Conservation (phyloP, 2,329 filamentous ascomycete genomes). For the Aschersonia sp. region DNA sequence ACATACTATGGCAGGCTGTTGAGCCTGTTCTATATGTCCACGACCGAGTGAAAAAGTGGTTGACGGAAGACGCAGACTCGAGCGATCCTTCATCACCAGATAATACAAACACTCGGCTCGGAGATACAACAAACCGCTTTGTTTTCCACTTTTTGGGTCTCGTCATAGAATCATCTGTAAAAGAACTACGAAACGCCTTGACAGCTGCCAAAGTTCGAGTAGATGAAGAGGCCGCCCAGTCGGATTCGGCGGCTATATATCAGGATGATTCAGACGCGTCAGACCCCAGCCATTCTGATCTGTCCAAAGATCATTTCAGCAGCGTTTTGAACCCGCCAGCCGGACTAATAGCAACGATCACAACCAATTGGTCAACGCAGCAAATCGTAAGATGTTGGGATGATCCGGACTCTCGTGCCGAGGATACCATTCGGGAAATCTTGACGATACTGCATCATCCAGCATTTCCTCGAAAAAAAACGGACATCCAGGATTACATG, state of each 20-base stretch:
- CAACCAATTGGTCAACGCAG: slow-evolving; percentile 14
- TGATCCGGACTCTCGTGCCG: slow-evolving; percentile 48
- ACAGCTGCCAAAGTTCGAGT: slow-evolving; percentile 23
- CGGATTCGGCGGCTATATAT: slow-evolving; percentile 43
- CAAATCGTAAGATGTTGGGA: slow-evolving; percentile 44
- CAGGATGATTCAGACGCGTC: slow-evolving; percentile 56
- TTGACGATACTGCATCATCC: slow-evolving; percentile 75
- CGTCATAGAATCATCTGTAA: slow-evolving; percentile 77
- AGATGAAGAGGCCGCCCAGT: slow-evolving; percentile 28
- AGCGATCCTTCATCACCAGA: slow-evolving; percentile 6
- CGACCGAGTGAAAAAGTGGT: slow-evolving; percentile 15
- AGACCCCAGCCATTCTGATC: slow-evolving; percentile 62
- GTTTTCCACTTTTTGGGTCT: slow-evolving; percentile 75
- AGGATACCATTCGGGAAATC: slow-evolving; percentile 64
- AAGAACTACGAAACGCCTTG: slow-evolving; percentile 61
- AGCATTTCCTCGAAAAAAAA: slow-evolving; percentile 53
- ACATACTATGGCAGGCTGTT: slow-evolving; percentile 67
- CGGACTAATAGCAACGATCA: slow-evolving; percentile 13
- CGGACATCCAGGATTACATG: slow-evolving; percentile 71
- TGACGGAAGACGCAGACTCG: slow-evolving; percentile 56
- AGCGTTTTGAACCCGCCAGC: slow-evolving; percentile 38
- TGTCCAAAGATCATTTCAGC: slow-evolving; percentile 69
- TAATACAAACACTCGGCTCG: slow-evolving; percentile 9
- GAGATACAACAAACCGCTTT: slow-evolving; percentile 78
- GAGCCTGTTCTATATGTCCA: slow-evolving; percentile 58